Evolutionary conservation across 768 basidiomycete genomes (phyloP).

Genomic region (Pisolithus microcarpus): DNA sequence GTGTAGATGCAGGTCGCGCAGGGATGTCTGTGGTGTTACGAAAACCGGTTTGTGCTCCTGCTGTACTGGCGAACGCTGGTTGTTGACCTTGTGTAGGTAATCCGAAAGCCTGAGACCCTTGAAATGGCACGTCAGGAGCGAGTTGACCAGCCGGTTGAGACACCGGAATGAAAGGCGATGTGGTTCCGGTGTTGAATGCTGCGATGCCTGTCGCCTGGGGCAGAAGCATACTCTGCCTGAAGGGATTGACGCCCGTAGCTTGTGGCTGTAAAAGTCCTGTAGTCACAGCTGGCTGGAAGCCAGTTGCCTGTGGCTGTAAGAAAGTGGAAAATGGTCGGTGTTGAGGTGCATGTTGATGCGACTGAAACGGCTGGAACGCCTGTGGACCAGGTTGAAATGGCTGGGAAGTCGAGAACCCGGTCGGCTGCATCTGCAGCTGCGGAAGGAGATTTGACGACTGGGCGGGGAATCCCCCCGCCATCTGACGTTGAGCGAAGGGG

Average conservation of each 20-base stretch:
- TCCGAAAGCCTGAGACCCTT: not conserved
- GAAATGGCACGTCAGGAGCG: not conserved
- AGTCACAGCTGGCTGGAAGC: conserved; percentile 33
- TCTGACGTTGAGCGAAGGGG: conserved; percentile 66
- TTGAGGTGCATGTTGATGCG: conserved; percentile 25
- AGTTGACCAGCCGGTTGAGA: conserved; percentile 6
- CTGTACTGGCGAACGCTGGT: conserved; percentile 1
- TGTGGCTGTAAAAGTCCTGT: conserved; percentile 46
- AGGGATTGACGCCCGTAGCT: conserved; percentile 67
- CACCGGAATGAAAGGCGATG: conserved; percentile 3
- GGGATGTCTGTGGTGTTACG: conserved; percentile 27
- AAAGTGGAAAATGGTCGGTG: conserved; percentile 51
- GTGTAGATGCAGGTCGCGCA: conserved; percentile 66
- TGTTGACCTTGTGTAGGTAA: conserved; percentile 8
- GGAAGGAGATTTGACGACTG: conserved; percentile 37
- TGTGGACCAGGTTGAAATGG: conserved; percentile 27
- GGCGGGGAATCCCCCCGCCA: conserved; percentile 37
- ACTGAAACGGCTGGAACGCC: conserved; percentile 5
- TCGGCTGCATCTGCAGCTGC: conserved; percentile 46
- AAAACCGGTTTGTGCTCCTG: conserved; percentile 3
- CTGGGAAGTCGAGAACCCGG: conserved; percentile 48
- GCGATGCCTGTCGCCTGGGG: conserved; percentile 58
- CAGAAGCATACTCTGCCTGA: conserved; percentile 71
- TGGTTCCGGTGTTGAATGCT: conserved; percentile 30
- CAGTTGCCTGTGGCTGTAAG: conserved; percentile 49